These are phyloP conservation scores for Pezicula carpinea DNA, from an alignment of 2,329 filamentous ascomycete species.

Conservation along the genomic window DNA sequence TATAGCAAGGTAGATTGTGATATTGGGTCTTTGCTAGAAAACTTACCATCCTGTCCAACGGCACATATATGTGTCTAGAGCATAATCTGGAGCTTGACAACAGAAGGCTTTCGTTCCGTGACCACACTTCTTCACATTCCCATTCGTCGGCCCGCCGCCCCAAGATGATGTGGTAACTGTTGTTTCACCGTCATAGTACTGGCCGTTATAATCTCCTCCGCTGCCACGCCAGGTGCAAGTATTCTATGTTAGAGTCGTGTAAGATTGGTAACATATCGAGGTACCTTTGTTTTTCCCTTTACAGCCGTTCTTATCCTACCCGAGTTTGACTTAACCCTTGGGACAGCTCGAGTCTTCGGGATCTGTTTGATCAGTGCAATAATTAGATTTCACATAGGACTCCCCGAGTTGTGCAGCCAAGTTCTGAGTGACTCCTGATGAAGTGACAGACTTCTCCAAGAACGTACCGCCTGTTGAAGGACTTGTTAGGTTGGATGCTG, in stretches of 20 bases:
- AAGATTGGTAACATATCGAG: neutral
- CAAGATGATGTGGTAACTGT: neutral
- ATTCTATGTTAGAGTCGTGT: neutral
- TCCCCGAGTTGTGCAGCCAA: neutral
- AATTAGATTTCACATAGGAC: neutral
- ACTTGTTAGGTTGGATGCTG: neutral
- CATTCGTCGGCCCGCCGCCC: neutral
- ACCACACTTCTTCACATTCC: neutral
- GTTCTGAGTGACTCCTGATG: neutral
- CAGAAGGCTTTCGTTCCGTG: neutral
- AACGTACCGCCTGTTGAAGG: neutral
- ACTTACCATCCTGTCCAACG: neutral
- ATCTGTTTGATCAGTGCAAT: neutral
- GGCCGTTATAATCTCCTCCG: neutral
- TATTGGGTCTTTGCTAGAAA: neutral
- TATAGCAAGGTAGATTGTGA: neutral
- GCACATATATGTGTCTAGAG: neutral
- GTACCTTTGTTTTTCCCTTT: too few relatives aligned
- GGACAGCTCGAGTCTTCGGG: neutral
- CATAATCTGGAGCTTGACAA: neutral
- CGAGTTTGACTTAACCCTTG: neutral
- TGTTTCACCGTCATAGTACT: neutral
- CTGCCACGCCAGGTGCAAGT: neutral
- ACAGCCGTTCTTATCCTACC: neutral
- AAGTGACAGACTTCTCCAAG: neutral